These are phyloP conservation scores for Aspergillus nanangensis DNA, from an alignment of 495 filamentous ascomycete species.

Conservation along the genomic window DNA sequence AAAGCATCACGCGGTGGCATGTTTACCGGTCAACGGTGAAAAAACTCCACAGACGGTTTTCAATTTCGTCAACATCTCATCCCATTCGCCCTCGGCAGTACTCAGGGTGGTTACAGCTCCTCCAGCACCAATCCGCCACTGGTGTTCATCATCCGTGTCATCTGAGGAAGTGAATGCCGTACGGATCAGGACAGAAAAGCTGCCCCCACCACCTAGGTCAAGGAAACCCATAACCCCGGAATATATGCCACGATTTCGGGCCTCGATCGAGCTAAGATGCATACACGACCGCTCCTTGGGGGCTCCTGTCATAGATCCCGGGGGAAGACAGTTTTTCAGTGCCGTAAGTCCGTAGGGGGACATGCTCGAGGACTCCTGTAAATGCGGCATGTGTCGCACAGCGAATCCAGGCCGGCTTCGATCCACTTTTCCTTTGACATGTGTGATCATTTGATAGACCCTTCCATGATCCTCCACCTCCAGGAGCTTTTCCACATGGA, in stretches of 20 bases:
- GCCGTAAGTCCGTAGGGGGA: conserved; percentile 63
- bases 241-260: conserved; percentile 68
- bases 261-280: conserved; percentile 67
- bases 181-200: conserved; percentile 85
- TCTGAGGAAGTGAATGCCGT: conserved; percentile 64
- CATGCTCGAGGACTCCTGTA: conserved; percentile 33
- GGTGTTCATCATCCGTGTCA: conserved; percentile 46
- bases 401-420: conserved; percentile 29
- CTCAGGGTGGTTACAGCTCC: conserved; percentile 84
- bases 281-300: conserved; percentile 88
- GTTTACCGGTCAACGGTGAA: conserved; percentile 15
- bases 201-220: conserved; percentile 77
- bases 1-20: no score
- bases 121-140: conserved; percentile 83
- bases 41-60: conserved; percentile 57
- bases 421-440: conserved; percentile 67
- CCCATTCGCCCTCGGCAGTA: conserved; percentile 71
- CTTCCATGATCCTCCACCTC: conserved; percentile 84
- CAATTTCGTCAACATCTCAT: conserved; percentile 87
- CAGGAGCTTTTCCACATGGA: conserved; percentile 65
- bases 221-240: conserved; percentile 87
- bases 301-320: conserved; percentile 92
- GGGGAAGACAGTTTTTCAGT: conserved; percentile 72
- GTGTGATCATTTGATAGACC: conserved; percentile 85
- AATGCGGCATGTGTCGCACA: conserved; percentile 27